Evolutionary conservation across 1,284 basidiomycete species (phyloP).

Genomic region (Kwoniella shivajii): DNA sequence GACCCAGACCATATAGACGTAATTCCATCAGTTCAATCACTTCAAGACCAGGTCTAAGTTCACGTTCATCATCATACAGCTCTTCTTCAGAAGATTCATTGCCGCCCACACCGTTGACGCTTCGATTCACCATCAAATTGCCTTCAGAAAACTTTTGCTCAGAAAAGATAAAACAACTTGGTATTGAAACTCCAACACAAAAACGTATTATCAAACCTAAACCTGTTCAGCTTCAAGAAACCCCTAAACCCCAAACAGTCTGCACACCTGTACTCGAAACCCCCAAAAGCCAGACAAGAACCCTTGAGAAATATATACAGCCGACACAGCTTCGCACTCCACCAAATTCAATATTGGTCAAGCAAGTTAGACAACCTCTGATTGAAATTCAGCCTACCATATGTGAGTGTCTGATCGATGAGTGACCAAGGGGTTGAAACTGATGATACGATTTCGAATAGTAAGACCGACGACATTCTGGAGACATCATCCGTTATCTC

Average conservation of each 20-base stretch:
- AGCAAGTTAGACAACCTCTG: slow-evolving; percentile 2
- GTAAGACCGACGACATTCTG: slow-evolving; percentile 17
- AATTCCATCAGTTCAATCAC: neutral
- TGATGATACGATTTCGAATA: neutral
- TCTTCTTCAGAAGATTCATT: slow-evolving; percentile 9
- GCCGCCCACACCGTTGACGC: neutral
- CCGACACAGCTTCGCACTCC: neutral
- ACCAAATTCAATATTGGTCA: slow-evolving; percentile 11
- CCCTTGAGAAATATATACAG: neutral
- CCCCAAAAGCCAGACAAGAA: neutral
- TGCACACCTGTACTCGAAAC: neutral
- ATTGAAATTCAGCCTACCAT: slow-evolving; percentile 7
- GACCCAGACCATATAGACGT: neutral
- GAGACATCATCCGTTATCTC: slow-evolving; percentile 15
- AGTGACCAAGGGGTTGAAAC: neutral
- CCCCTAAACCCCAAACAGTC: neutral
- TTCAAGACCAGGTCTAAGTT: slow-evolving; percentile 6
- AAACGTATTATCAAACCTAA: neutral
- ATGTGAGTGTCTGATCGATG: slow-evolving; percentile 3
- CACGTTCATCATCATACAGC: slow-evolving; percentile 28
- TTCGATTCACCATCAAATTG: slow-evolving; percentile 1
- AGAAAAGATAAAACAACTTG: neutral
- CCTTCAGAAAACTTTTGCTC: neutral
- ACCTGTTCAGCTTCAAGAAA: neutral
- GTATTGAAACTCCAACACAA: neutral